Conservation (phyloP, 345 rosid genomes). For the Dipteronia sinensis region DNA sequence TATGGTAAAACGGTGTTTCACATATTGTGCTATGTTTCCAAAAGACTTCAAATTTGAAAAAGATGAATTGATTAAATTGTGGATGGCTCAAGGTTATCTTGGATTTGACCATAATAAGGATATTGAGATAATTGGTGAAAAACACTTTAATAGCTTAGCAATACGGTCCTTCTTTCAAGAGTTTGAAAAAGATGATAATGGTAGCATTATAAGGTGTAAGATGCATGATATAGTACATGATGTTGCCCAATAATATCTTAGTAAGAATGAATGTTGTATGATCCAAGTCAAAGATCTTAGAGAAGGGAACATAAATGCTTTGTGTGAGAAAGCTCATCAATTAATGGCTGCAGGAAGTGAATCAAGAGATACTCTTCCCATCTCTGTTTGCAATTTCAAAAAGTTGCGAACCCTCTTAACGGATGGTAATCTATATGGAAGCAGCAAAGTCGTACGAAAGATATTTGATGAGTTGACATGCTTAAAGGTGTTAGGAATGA, state of each 20-base stretch:
- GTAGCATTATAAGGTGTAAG: neutral
- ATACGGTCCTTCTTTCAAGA: neutral
- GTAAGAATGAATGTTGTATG: neutral
- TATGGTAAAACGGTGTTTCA: neutral
- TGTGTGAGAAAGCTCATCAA: conserved; percentile 4
- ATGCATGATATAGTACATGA: conserved; percentile 11
- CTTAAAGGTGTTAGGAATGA: neutral
- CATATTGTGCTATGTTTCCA: conserved; percentile 27
- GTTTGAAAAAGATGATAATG: neutral
- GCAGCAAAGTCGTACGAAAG: neutral
- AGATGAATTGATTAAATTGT: neutral
- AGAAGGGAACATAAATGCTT: too few species aligned
- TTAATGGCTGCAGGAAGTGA: too few species aligned
- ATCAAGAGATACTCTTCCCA: too few species aligned
- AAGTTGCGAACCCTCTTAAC: neutral
- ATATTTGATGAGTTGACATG: neutral
- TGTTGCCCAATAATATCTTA: neutral
- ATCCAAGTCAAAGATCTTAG: neutral
- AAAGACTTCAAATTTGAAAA: neutral
- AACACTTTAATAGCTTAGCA: conserved; percentile 1
- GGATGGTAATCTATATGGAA: neutral
- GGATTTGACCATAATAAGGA: neutral
- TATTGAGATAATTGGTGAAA: conserved; percentile 7
- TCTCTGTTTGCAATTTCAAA: neutral
- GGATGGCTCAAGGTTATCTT: conserved; percentile 4